Evolutionary conservation across 2,329 filamentous ascomycete genomes (phyloP), one percentile per base, ranked within the genome.

Genomic region (Pleomassaria siparia): DNA sequence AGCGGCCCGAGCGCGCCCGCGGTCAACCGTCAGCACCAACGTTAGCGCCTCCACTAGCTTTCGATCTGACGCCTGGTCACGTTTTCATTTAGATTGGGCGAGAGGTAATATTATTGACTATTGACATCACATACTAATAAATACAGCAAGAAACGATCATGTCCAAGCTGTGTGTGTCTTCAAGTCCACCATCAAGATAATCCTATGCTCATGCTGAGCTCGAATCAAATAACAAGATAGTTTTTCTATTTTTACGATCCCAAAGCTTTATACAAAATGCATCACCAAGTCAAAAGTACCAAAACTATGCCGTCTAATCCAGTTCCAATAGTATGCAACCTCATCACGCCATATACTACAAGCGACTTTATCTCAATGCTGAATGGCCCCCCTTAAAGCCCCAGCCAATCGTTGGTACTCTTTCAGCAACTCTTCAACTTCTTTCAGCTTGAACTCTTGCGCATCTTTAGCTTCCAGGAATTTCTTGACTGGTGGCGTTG

Each of bases 381-480:
- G 67, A 43, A 78, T 68, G 4, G 74, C 74, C 22, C 70, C 67
- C 29, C 70, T 67, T 59, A 78, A 59, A 28, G 72, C 72, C 29
- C 64, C 69, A 16, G 74, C 75, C 44, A 79, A 58, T 43, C 76
- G 59, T 47, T 74, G 71, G 45, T 73, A 74, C 26, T 73, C 72
- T 51, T 66, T 72, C 57, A 74, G 48, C 41, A 74, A 46, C 54
- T 78, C 76, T 30, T 79, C 75, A 4, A 78, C 70, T 51, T 79
- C 76, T 10, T 71, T 75, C 36, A 79, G 44, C 59, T 67, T 74
- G 53, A 79, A 50, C 11, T 78, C 74, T 32, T 68, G 69, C 32
- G 72, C 72, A 54, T 73, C 73, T 45, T 72, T 71, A 2, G 73
- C 69, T 20, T 78, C 75, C 49, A 78, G 40, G 47, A 78, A 79